Evolutionary conservation across 208 protist genomes (phyloP), one percentile per base, ranked within the genome.

Genomic region (Trypanosoma congolense): DNA sequence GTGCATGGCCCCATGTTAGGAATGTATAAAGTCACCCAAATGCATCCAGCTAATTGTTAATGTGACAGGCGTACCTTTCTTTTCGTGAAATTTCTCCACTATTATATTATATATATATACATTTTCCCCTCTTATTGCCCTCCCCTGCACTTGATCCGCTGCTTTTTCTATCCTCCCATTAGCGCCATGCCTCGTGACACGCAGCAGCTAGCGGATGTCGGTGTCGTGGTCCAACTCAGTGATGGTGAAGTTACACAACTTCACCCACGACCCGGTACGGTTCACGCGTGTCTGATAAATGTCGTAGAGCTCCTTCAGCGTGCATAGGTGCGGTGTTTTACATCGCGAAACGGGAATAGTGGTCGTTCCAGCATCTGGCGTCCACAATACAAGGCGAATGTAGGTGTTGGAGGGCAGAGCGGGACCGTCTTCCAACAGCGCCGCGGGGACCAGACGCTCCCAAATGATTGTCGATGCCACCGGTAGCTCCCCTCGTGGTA

Each of bases 221-320:
- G 80, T 92, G 10, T 74, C 79, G 56, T 88, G 84, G 42, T 88
- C 80, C 28, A 92, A 51, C 57, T 92, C 84, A 40, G 70, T 63
- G 40, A 66, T 56, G 14, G n/a, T 59, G 76, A 78, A 92, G 62
- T 79, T 56, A 65, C 84, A 92, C 24, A 92, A 49, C 49, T 75
- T 61, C 26, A 77, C 73, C 84, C 84, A 92, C 12, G 67, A 73
- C 18, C 84, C 84, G 8, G 84, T 92, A 26, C 80, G 84, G 22
- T 59, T 51, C 14, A 84, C 75, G 25, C 84, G 77, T 21, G 5
- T 25, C 35, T 77, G 44, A 63, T 84, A 76, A 48, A 92, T 88
- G 22, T 49, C 29, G 28, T 59, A 65, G 50, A 92, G 63, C 52
- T 92, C 84, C 12, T 66, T 45, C 33, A 89, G 49, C 60, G 75